phyloP scores from a whole-genome alignment of 2,329 filamentous ascomycete genomes.

The Diaporthe vexans region DNA sequence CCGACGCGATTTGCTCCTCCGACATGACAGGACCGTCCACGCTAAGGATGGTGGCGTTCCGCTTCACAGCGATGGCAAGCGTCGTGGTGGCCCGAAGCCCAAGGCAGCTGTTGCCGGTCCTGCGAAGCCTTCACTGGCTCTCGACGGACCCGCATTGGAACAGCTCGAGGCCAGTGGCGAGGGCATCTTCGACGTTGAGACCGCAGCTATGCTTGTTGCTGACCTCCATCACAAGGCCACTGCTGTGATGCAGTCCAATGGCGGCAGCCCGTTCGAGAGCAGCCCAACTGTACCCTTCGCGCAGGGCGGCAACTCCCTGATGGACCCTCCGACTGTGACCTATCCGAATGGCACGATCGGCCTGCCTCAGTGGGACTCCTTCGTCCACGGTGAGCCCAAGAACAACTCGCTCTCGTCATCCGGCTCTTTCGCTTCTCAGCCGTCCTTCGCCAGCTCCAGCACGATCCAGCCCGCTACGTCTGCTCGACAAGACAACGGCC shows the following conservation, averaged over 20 bases:
- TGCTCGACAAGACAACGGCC: constrained; percentile 70
- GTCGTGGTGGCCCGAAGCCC: constrained; percentile 80
- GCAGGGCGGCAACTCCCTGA: constrained; percentile 77
- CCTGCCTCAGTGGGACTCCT: constrained; percentile 90
- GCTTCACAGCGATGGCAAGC: constrained; percentile 93
- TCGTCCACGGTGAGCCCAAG: constrained; percentile 83
- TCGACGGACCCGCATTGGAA: constrained; percentile 89
- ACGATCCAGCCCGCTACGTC: constrained; percentile 60
- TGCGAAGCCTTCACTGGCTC: constrained; percentile 82
- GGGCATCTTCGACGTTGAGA: constrained; percentile 94
- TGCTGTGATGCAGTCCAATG: constrained; percentile 72
- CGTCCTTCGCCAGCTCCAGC: constrained; percentile 72
- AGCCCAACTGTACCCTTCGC: constrained; percentile 78
- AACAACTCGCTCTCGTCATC: constrained; percentile 79
- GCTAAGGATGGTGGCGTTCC: constrained; percentile 97
- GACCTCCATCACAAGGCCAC: constrained; percentile 97
- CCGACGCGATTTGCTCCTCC: constrained; percentile 93
- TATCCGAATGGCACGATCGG: constrained; percentile 86
- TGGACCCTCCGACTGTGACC: constrained; percentile 79
- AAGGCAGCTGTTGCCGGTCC: constrained; percentile 70
- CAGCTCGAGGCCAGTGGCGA: constrained; percentile 94
- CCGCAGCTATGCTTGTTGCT: constrained; percentile 97
- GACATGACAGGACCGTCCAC: constrained; percentile 98
- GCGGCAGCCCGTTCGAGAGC: constrained; percentile 68
- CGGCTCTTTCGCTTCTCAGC: constrained; percentile 77